These are phyloP conservation scores for Aegilops tauschii DNA, from an alignment of 176 grass and related monocot species.

Conservation along the genomic window DNA sequence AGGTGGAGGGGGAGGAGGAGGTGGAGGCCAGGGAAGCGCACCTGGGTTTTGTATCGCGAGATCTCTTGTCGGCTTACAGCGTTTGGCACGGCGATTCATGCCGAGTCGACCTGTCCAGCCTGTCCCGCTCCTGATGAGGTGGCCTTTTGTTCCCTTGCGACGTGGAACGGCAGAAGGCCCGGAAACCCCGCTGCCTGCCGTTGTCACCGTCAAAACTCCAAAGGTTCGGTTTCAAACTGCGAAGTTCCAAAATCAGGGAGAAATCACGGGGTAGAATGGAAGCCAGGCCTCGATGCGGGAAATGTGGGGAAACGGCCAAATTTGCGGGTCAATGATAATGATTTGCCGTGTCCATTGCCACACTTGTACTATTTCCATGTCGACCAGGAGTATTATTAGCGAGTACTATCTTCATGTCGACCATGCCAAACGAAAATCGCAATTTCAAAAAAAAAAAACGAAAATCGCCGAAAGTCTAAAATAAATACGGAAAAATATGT, in stretches of 20 bases:
- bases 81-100: constrained; percentile 20
- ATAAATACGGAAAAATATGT: no score
- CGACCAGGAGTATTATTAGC: no score
- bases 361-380: background rate
- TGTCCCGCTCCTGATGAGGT: background rate
- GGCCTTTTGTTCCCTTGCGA: constrained; percentile 9
- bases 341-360: background rate
- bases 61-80: constrained; percentile 33
- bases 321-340: background rate
- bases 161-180: background rate
- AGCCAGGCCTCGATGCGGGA: background rate
- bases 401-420: no score
- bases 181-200: background rate
- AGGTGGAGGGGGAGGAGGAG: background rate
- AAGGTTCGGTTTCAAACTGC: background rate
- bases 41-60: constrained; percentile 29
- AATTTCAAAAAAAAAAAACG: no score
- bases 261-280: background rate
- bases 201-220: background rate
- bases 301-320: background rate
- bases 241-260: background rate
- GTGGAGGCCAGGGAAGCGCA: background rate
- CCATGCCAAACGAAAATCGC: no score
- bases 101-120: constrained; percentile 15
- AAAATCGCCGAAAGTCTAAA: no score